A percentile compares a stretch with the other conserved stretches of the same genome.
Conservation (phyloP, 352 stramenopile genomes). For the Sclerospora graminicola region DNA sequence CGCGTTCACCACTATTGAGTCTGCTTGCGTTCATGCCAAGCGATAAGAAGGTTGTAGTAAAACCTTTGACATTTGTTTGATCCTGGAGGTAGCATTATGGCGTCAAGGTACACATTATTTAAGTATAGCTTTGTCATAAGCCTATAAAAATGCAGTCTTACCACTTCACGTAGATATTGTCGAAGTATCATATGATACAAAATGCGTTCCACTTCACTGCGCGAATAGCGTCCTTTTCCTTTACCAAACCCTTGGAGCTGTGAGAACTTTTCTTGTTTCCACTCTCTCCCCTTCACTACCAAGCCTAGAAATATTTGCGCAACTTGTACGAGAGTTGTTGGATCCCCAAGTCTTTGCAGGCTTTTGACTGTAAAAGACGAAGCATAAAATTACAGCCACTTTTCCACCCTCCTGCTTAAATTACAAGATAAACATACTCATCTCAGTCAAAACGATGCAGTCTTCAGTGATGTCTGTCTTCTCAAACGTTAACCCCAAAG, state of each 20-base stretch:
- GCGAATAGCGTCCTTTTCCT: conserved; percentile 60
- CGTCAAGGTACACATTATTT: neutral
- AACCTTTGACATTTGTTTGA: conserved; percentile 71
- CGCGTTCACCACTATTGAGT: conserved; percentile 50
- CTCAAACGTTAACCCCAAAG: conserved; percentile 49
- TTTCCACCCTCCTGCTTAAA: neutral
- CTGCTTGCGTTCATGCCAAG: conserved; percentile 38
- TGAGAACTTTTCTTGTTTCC: conserved; percentile 51
- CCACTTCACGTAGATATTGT: conserved; percentile 69
- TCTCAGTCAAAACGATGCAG: conserved; percentile 42
- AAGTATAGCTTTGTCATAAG: neutral
- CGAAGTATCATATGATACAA: conserved; percentile 84
- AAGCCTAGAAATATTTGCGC: conserved; percentile 63
- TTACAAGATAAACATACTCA: conserved; percentile 34
- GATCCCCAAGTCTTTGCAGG: conserved; percentile 48
- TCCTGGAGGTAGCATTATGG: conserved; percentile 27
- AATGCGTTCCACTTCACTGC: conserved; percentile 75
- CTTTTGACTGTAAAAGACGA: conserved; percentile 33
- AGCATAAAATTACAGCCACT: neutral
- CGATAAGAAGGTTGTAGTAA: conserved; percentile 76
- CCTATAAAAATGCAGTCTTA: conserved; percentile 8
- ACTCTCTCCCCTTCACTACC: conserved; percentile 55
- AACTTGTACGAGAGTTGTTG: conserved; percentile 61
- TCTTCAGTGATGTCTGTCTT: conserved; percentile 72
- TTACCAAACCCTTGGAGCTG: conserved; percentile 52